These are phyloP conservation scores for Iberis amara DNA, from an alignment of 441 rosid genomes.

Conservation along the genomic window DNA sequence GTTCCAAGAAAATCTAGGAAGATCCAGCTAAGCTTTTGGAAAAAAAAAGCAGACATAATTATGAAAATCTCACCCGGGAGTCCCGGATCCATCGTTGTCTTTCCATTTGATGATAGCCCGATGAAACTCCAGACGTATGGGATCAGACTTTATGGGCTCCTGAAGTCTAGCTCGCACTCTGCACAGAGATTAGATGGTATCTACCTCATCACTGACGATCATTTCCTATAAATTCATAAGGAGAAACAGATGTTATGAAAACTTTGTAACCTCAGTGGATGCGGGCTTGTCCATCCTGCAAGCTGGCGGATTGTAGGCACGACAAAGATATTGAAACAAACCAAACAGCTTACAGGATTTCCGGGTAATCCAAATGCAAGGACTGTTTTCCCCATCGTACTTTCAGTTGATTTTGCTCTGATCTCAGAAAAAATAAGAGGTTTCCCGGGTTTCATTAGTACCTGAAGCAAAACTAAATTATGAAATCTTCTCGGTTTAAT, in stretches of 20 bases:
- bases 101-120: constrained; percentile 71
- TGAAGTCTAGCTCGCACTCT: constrained; percentile 75
- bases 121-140: constrained; percentile 63
- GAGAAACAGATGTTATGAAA: constrained; percentile 20
- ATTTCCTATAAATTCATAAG: not conserved
- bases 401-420: constrained; percentile 33
- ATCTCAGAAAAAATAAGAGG: constrained; percentile 89
- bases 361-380: constrained; percentile 98
- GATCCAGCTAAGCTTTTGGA: not conserved
- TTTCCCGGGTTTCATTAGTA: constrained; percentile 90
- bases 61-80: constrained; percentile 61
- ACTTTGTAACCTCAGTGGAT: constrained; percentile 58
- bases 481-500: constrained; percentile 4
- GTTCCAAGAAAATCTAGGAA: constrained; percentile 1
- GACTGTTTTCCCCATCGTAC: constrained; percentile 37
- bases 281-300: constrained; percentile 82
- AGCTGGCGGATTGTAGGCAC: constrained; percentile 71
- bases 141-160: constrained; percentile 63
- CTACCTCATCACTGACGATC: constrained; percentile 1
- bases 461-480: constrained; percentile 41
- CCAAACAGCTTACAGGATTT: constrained; percentile 91
- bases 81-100: constrained; percentile 75
- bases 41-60: constrained; percentile 13
- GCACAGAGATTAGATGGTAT: constrained; percentile 19
- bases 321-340: constrained; percentile 83